Evolutionary conservation across 2,329 filamentous ascomycete species (phyloP), one percentile per base, ranked within the genome.

Genomic region (Calonectria multiphialidica): DNA sequence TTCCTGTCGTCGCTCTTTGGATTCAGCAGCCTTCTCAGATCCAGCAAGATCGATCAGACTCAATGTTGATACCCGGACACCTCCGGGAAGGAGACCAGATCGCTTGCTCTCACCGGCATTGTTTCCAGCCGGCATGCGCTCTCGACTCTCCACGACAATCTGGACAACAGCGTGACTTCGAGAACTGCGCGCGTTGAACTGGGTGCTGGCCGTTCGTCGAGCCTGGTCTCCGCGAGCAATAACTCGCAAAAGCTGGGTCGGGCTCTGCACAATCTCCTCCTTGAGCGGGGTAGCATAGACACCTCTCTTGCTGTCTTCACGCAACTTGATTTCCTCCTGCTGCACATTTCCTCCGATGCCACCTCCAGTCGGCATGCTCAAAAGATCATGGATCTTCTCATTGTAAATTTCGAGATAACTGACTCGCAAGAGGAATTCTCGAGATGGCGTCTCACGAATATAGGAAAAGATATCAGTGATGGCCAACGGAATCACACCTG

Each of bases 391-490:
- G 70, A 99, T 98, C 84, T 91, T 97, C 82, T 99, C 97, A 80
- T 99, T 99, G 86, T 99, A 99, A 73, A 99, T 99, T 86, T 99
- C 97, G 74, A 99, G 88, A 82, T 99, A 99, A 87, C 96, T 98
- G 81, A 99, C 97, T 74, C 97, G 93, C 70, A 99, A 89, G 70
- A 99, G 85, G 77, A 99, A 99, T 81, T 99, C 97, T 72, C 97
- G 91, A 42, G 95, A 95, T 0, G 97, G 97, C 1, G 97, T 98
- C 85, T 99, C 97, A 70, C 97, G 93, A 77, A 99, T 99, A 83
- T 98, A 99, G 0, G 97, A 98, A 84, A 99, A 99, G 65, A 99
- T 99, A 81, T 99, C 97, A 74, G 97, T 98, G 78, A 99, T 98
- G 45, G 97, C 97, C 45, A 98, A 88, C 8, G 97, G 97, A 68